Evolutionary conservation across 2,329 filamentous ascomycete species (phyloP).

Genomic region (Ophiostoma himal-ulmi): DNA sequence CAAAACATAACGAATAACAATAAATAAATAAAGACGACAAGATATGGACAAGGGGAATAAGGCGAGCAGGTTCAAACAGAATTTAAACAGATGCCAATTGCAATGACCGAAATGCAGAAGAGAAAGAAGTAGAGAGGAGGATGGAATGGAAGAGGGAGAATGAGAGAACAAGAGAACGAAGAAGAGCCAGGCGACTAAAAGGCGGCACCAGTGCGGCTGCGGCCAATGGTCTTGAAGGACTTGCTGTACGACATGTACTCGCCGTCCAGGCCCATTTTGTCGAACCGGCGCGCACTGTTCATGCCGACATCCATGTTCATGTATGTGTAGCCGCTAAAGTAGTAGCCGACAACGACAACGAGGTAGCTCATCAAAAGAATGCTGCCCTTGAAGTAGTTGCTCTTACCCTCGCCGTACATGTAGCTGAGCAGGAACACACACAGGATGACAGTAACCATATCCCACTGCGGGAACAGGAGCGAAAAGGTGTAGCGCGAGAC

Average conservation of each 20-base stretch:
- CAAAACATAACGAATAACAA: not conserved
- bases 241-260: constrained; percentile 40
- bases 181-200: constrained; percentile 27
- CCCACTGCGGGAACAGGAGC: constrained; percentile 96
- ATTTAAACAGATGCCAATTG: not conserved
- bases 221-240: constrained; percentile 48
- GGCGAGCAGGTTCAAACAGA: not conserved
- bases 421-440: constrained; percentile 95
- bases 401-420: constrained; percentile 98
- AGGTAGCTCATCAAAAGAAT: constrained; percentile 90
- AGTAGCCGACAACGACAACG: constrained; percentile 88
- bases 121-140: not conserved
- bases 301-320: constrained; percentile 37
- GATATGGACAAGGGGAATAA: not conserved
- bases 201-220: constrained; percentile 37
- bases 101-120: not conserved
- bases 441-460: constrained; percentile 94
- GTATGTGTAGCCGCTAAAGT: constrained; percentile 60
- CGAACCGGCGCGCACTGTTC: constrained; percentile 44
- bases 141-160: not conserved
- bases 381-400: constrained; percentile 99
- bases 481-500: constrained; percentile 63
- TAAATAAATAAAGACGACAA: not conserved
- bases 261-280: constrained; percentile 47
- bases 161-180: no score